Percentiles rank a stretch among this genome's conserved stretches.
phyloP scores from a whole-genome alignment of 2,329 filamentous ascomycete species.

The Biscogniauxia marginata region DNA sequence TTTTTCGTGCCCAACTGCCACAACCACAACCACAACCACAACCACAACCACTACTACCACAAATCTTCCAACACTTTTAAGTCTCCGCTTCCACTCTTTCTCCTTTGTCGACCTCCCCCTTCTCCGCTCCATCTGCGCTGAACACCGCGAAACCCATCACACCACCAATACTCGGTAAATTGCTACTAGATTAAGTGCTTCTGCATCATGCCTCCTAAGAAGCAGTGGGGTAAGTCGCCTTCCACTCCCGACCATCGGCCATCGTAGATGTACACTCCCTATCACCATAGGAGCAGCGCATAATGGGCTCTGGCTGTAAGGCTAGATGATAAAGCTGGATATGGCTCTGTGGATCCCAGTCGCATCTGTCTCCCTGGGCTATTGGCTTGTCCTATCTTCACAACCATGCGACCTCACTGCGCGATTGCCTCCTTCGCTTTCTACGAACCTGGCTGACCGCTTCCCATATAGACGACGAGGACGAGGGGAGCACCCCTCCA shows the following conservation, averaged over 20 bases:
- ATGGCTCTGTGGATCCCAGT: slow-evolving; percentile 15
- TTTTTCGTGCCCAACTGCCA: slow-evolving; percentile 1
- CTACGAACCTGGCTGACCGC: slow-evolving; percentile 21
- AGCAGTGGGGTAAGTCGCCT: slow-evolving; percentile 41
- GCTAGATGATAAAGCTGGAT: slow-evolving; percentile 5
- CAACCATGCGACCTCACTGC: slow-evolving; percentile 16
- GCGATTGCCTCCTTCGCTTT: slow-evolving; percentile 11
- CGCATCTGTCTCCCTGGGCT: slow-evolving; percentile 9
- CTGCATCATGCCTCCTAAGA: slow-evolving; percentile 35
- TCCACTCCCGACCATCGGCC: slow-evolving; percentile 4
- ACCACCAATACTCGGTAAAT: not conserved
- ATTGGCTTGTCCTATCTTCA: slow-evolving; percentile 12
- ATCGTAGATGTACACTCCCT: slow-evolving; percentile 2
- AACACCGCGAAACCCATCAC: not conserved
- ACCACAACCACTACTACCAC: not conserved
- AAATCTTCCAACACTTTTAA: slow-evolving; percentile 1
- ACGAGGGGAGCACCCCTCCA: slow-evolving; percentile 36
- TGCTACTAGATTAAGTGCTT: too few species aligned
- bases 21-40: slow-evolving; percentile 4
- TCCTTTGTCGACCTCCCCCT: not conserved
- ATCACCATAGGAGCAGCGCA: slow-evolving; percentile 7
- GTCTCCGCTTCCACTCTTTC: slow-evolving; percentile 2
- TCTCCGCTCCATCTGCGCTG: not conserved
- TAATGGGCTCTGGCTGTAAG: slow-evolving; percentile 8
- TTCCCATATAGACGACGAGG: slow-evolving; percentile 35